phyloP scores from a whole-genome alignment of 306 rosid species.

The Argentina anserina region DNA sequence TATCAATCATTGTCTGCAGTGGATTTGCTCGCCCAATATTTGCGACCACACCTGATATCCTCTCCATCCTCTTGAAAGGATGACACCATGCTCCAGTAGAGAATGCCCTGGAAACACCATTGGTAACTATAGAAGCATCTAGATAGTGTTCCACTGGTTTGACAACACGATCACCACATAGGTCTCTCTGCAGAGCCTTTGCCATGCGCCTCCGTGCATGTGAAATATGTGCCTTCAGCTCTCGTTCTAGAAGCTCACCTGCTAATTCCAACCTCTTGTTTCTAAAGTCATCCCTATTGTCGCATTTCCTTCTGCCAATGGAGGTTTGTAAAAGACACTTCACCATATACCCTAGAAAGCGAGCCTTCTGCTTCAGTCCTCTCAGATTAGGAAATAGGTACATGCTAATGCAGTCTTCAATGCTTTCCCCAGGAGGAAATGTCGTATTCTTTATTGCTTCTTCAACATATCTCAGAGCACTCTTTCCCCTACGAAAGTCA shows the following conservation, averaged over 20 bases:
- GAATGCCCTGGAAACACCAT: slow-evolving; percentile 91
- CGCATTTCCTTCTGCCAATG: slow-evolving; percentile 66
- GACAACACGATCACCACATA: slow-evolving; percentile 62
- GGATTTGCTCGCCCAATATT: slow-evolving; percentile 90
- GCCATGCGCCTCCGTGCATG: slow-evolving; percentile 79
- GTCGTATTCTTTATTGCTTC: slow-evolving; percentile 41
- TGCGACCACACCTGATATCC: slow-evolving; percentile 89
- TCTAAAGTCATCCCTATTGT: slow-evolving; percentile 83
- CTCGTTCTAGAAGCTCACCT: slow-evolving; percentile 81
- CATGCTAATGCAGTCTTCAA: slow-evolving; percentile 57
- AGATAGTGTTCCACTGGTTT: slow-evolving; percentile 75
- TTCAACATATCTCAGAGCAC: slow-evolving; percentile 43
- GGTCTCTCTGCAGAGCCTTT: slow-evolving; percentile 90
- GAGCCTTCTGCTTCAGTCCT: slow-evolving; percentile 62
- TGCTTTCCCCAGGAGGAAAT: slow-evolving; percentile 72
- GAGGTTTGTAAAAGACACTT: slow-evolving; percentile 76
- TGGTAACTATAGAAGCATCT: slow-evolving; percentile 88
- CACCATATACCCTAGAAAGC: slow-evolving; percentile 89
- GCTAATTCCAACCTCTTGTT: slow-evolving; percentile 93
- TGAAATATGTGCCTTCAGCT: slow-evolving; percentile 71
- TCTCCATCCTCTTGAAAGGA: slow-evolving; percentile 76
- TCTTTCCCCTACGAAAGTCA: slow-evolving; percentile 46
- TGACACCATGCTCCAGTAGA: slow-evolving; percentile 99
- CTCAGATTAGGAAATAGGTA: slow-evolving; percentile 61
- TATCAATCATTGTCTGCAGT: slow-evolving; percentile 75